Conservation (phyloP, 441 rosid genomes). For the Mallotus repandus region DNA sequence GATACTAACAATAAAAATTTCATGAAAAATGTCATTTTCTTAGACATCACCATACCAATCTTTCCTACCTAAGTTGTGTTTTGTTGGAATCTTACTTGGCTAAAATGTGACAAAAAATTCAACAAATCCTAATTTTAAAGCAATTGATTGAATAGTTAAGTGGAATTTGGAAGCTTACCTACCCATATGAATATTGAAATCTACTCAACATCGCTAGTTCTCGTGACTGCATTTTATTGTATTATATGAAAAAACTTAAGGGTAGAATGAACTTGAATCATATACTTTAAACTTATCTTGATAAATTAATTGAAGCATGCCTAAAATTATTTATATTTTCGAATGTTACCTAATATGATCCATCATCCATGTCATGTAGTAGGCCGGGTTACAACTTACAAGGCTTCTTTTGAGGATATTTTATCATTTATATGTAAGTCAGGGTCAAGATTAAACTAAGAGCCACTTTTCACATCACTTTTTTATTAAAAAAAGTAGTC, state of each 20-base stretch:
- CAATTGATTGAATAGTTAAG: neutral
- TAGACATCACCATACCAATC: neutral
- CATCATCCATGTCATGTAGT: too few relatives aligned
- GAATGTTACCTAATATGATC: too few relatives aligned
- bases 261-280: too few relatives aligned
- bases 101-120: neutral
- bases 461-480: too few relatives aligned
- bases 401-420: too few relatives aligned
- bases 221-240: neutral
- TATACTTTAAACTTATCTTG: too few relatives aligned
- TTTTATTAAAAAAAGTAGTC: too few relatives aligned
- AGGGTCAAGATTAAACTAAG: neutral
- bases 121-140: neutral
- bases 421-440: neutral
- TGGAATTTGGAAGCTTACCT: slow-evolving; percentile 1
- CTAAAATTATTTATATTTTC: too few relatives aligned
- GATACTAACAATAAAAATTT: neutral
- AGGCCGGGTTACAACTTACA: too few relatives aligned
- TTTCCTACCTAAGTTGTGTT: neutral
- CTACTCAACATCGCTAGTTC: neutral
- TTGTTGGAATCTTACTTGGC: neutral
- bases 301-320: too few relatives aligned
- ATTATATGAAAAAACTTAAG: neutral
- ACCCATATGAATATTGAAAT: neutral
- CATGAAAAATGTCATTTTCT: neutral